Percentiles rank a stretch among this genome's conserved stretches.
Conservation (phyloP, 768 basidiomycete genomes). For the Xerocomus potaroensis region DNA sequence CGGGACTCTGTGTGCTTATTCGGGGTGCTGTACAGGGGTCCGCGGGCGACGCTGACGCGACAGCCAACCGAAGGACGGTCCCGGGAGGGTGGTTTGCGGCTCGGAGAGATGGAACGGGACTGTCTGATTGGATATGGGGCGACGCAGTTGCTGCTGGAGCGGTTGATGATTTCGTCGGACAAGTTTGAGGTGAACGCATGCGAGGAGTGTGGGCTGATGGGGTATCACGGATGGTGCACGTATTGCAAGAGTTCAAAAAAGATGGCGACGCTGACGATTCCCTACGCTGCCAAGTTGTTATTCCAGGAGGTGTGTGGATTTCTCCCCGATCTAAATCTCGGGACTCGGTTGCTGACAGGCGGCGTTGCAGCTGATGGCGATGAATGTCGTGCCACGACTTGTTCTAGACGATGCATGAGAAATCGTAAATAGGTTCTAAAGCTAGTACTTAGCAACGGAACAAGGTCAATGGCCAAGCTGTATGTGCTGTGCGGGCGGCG, state of each 20-base stretch:
- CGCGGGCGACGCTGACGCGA: conserved; percentile 91
- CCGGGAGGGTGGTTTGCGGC: conserved; percentile 91
- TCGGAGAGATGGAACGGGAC: conserved; percentile 99
- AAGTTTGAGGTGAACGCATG: conserved; percentile 97
- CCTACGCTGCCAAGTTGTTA: conserved; percentile 90
- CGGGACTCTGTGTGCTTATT: not conserved
- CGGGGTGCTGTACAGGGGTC: conserved; percentile 58
- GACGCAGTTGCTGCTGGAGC: conserved; percentile 91
- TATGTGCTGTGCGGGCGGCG: not conserved
- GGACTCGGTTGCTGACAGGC: not conserved
- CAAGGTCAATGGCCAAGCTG: not conserved
- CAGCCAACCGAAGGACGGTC: conserved; percentile 99
- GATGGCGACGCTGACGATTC: conserved; percentile 93
- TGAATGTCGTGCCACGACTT: conserved; percentile 92
- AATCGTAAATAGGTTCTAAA: not conserved
- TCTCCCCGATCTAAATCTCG: not conserved
- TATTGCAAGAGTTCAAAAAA: conserved; percentile 97
- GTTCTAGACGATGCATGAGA: conserved; percentile 74
- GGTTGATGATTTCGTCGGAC: conserved; percentile 98
- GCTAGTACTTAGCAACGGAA: too few species aligned
- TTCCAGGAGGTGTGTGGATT: conserved; percentile 72
- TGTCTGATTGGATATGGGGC: conserved; percentile 99
- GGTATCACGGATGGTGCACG: conserved; percentile 94
- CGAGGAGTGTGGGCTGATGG: conserved; percentile 90
- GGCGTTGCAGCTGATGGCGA: conserved; percentile 76